A percentile compares a stretch with the other conserved stretches of the same genome.
Conservation (phyloP, 2,329 filamentous ascomycete genomes). For the Pseudogymnoascus sp. region DNA sequence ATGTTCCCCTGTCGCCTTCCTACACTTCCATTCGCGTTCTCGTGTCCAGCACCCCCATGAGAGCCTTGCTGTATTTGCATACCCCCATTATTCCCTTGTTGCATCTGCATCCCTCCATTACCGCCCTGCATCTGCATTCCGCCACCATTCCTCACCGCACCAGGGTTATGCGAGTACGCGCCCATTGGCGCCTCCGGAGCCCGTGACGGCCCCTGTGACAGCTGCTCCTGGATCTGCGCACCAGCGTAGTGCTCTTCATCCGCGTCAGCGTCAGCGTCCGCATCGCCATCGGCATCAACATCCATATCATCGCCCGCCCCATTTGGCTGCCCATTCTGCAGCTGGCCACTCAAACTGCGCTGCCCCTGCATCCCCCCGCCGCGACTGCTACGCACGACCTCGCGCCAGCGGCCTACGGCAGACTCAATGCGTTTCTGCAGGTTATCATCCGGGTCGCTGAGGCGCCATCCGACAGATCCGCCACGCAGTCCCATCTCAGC, state of each 20-base stretch:
- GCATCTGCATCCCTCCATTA: conserved; percentile 4
- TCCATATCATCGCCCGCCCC: conserved; percentile 27
- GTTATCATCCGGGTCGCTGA: conserved; percentile 47
- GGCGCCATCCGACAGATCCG: conserved; percentile 38
- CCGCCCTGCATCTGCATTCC: conserved; percentile 7
- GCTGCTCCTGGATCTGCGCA: neutral
- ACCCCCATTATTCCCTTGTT: neutral
- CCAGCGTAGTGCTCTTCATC: neutral
- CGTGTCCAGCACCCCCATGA: neutral
- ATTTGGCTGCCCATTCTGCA: conserved; percentile 24
- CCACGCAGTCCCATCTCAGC: conserved; percentile 39
- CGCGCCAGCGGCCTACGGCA: conserved; percentile 57
- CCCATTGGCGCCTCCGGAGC: conserved; percentile 10
- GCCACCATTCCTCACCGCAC: neutral
- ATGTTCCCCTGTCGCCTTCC: conserved; percentile 1
- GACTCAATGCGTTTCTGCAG: conserved; percentile 44
- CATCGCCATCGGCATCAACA: conserved; percentile 16
- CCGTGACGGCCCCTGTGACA: neutral
- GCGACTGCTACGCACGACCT: conserved; percentile 47
- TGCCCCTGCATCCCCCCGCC: conserved; percentile 44
- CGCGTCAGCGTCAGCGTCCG: conserved; percentile 9
- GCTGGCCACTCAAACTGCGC: conserved; percentile 34
- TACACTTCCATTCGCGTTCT: neutral
- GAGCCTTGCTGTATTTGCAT: neutral
- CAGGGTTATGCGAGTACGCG: neutral